phyloP scores from a whole-genome alignment of 2,329 filamentous ascomycete genomes.

The Aspergillus aculeatus region DNA sequence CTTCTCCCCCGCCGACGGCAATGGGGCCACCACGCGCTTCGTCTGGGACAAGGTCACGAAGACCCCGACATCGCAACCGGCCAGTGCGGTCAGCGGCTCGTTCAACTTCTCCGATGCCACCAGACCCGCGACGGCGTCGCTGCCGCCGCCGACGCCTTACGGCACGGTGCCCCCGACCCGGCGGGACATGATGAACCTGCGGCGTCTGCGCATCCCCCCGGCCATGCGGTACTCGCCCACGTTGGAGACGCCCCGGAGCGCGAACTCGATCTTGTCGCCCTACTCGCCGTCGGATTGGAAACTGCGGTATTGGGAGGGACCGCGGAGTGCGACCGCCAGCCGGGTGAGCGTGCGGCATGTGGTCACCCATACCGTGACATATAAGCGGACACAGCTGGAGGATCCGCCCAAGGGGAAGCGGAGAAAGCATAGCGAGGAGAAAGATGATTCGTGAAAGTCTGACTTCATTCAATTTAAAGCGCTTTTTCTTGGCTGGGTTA shows the following conservation, averaged over 20 bases:
- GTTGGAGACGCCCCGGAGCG: constrained; percentile 68
- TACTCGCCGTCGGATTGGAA: constrained; percentile 84
- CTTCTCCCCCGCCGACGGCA: constrained; percentile 64
- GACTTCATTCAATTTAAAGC: neutral
- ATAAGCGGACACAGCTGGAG: constrained; percentile 72
- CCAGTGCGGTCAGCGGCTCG: constrained; percentile 38
- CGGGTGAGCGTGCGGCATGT: constrained; percentile 78
- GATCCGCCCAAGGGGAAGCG: constrained; percentile 91
- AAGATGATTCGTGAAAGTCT: constrained; percentile 3
- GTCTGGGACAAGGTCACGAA: constrained; percentile 31
- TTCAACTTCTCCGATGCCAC: constrained; percentile 55
- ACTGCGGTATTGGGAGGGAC: constrained; percentile 59
- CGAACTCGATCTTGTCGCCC: constrained; percentile 63
- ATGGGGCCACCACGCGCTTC: constrained; percentile 51
- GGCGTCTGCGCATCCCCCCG: constrained; percentile 72
- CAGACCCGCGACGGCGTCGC: constrained; percentile 58
- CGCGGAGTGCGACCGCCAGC: constrained; percentile 58
- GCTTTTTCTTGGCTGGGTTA: neutral
- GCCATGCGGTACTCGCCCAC: constrained; percentile 68
- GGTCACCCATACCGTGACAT: constrained; percentile 90
- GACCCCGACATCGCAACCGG: constrained; percentile 40
- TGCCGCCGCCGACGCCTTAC: constrained; percentile 62
- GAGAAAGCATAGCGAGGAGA: constrained; percentile 57
- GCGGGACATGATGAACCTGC: constrained; percentile 53
- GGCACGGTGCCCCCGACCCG: constrained; percentile 55